Conservation (phyloP, 2,329 filamentous ascomycete species). For the Phaeosphaeria sp. region DNA sequence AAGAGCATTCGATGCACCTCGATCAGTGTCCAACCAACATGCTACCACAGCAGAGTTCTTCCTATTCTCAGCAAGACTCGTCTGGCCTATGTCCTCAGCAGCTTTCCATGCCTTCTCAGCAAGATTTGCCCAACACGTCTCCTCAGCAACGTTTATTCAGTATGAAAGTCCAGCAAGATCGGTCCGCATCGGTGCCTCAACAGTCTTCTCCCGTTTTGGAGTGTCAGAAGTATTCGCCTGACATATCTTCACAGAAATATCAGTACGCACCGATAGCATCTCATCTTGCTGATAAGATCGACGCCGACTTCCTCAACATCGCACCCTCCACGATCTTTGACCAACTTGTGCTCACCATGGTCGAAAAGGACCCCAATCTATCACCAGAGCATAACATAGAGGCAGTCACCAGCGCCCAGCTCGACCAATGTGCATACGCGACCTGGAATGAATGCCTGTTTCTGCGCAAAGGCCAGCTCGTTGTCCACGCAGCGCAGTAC, state of each 20-base stretch:
- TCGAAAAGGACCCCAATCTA: not conserved
- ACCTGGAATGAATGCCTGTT: constrained; percentile 23
- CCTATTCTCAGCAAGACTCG: no score
- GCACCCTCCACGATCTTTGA: not conserved
- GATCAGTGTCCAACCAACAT: no score
- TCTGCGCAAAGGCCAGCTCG: not conserved
- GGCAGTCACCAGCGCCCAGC: not conserved
- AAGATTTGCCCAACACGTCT: not conserved
- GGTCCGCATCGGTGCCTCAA: not conserved
- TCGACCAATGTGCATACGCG: constrained; percentile 3
- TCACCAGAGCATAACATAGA: not conserved
- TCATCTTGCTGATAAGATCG: not conserved
- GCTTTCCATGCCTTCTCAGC: no score
- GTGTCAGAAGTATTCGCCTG: not conserved
- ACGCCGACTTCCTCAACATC: not conserved
- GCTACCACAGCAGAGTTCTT: no score
- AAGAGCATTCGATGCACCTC: no score
- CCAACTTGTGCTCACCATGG: not conserved
- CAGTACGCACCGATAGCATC: not conserved
- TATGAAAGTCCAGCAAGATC: not conserved
- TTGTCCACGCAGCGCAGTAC: constrained; percentile 11
- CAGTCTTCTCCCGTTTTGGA: not conserved
- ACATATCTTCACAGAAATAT: not conserved
- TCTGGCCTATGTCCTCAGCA: no score
- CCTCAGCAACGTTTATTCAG: not conserved